Conservation (phyloP, 257 asterid genomes). For the Plectranthus barbatus region DNA sequence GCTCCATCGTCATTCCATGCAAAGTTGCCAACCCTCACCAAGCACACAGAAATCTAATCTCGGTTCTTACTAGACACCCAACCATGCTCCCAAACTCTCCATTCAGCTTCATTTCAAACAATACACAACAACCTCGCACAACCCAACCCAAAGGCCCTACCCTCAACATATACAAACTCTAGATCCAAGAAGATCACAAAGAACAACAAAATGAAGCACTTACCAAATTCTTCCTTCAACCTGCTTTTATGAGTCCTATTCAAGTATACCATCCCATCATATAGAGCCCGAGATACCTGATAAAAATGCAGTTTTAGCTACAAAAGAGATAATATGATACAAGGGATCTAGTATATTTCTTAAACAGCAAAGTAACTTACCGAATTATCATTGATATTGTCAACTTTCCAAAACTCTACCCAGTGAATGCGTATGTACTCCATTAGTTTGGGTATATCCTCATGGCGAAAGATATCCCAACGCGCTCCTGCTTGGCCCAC, state of each 20-base stretch:
- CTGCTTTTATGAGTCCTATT: conserved; percentile 56
- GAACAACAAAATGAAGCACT: conserved; percentile 18
- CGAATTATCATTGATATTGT: conserved; percentile 19
- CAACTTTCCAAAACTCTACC: conserved; percentile 39
- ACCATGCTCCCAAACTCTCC: not conserved
- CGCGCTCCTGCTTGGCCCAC: conserved; percentile 58
- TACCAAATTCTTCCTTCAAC: conserved; percentile 87
- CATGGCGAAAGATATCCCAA: conserved; percentile 85
- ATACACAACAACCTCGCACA: not conserved
- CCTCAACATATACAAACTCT: not conserved
- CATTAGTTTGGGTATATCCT: conserved; percentile 68
- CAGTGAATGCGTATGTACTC: conserved; percentile 54
- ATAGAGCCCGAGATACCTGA: conserved; percentile 68
- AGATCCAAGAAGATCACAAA: not conserved
- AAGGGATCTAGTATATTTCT: conserved; percentile 2
- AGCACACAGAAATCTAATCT: not conserved
- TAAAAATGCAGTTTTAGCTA: conserved; percentile 19
- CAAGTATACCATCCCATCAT: conserved; percentile 60
- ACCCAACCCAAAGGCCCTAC: not conserved
- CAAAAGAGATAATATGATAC: conserved; percentile 10
- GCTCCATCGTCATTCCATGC: not conserved
- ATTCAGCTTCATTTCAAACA: not conserved
- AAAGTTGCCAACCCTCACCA: not conserved
- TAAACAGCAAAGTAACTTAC: conserved; percentile 33
- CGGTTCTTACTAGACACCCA: not conserved